Percentiles rank a stretch among this genome's conserved stretches.
Evolutionary conservation across 176 grass and related monocot species (phyloP).

Genomic region (Chloris gayana): DNA sequence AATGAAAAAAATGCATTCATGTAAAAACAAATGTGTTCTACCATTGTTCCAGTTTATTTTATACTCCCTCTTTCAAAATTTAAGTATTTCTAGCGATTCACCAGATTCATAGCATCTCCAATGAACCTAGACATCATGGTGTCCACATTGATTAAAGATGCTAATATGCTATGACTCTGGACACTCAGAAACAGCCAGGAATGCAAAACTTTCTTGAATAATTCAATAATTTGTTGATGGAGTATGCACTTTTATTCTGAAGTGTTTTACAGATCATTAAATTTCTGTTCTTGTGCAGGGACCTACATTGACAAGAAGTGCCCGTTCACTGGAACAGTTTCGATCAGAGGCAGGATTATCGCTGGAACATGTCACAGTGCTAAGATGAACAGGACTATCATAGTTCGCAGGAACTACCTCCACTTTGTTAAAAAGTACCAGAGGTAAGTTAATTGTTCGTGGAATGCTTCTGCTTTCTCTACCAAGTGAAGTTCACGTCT

Average conservation of each 20-base stretch:
- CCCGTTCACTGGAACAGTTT: slow-evolving; percentile 81
- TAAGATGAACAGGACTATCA: slow-evolving; percentile 94
- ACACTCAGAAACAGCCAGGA: too few species aligned
- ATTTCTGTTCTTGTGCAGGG: slow-evolving; percentile 37
- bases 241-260: not conserved
- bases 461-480: not conserved
- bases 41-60: not conserved
- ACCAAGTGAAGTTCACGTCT: not conserved
- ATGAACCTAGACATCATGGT: too few species aligned
- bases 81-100: too few species aligned
- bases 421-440: slow-evolving; percentile 94
- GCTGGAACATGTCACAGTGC: slow-evolving; percentile 90
- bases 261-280: not conserved
- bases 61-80: too few species aligned
- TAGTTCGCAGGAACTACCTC: slow-evolving; percentile 88
- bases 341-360: slow-evolving; percentile 87
- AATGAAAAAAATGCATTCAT: not conserved
- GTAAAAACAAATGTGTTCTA: not conserved
- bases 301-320: slow-evolving; percentile 93
- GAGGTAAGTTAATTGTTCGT: slow-evolving; percentile 39
- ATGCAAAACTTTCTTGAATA: too few species aligned
- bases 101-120: too few species aligned
- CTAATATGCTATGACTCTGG: too few species aligned
- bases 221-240: not conserved
- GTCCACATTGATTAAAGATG: too few species aligned